Evolutionary conservation across 2,329 filamentous ascomycete species (phyloP), one percentile per base, ranked within the genome.

Genomic region (Sclerotinia minor): DNA sequence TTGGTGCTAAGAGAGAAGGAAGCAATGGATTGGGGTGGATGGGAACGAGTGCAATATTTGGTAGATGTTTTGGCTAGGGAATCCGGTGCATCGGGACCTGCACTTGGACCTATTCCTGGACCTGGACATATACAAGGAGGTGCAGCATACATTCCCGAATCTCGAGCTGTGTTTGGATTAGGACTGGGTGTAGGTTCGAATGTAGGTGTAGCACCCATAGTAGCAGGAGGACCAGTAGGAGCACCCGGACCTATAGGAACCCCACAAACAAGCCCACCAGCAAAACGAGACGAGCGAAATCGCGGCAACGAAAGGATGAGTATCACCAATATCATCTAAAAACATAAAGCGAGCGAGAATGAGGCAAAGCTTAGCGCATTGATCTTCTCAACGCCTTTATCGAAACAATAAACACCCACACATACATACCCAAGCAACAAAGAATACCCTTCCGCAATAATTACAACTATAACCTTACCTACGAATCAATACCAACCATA

Each of bases 1-100:
- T 19, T 68, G 1, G 67, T 84, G 0, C 78, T 89, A 17, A 84
- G 82, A 0, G 83, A 83, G 32, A 83, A 85, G 15, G 86, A 89
- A 71, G 80, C 82, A 55, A 81, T 83, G 65, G 89, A 91, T 58
- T 96, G 92, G 92, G 87, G 88, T 64, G 92, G 91, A 2, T 97
- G 94, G 94, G 86, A 87, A 29, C 85, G 86, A 70, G 81, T 96
- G 19, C 89, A 95, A 74, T 82, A 83, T 65, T 82, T 86, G 29
- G 80, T 91, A 5, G 81, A 84, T 24, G 81, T 84, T 52, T 78
- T 92, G 45, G 73, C 82, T 1, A 71, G 74, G 41, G 75, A 76
- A 45, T 71, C 68, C 5, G 71, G 69, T 59, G 64, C 63, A 24
- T 35, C 55, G 17, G 66, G 38, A 24, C 3, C 59, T 26, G 59